A percentile compares a stretch with the other conserved stretches of the same genome.
Conservation (phyloP, 805 yeast species). For the Suhomyces faveliae region DNA sequence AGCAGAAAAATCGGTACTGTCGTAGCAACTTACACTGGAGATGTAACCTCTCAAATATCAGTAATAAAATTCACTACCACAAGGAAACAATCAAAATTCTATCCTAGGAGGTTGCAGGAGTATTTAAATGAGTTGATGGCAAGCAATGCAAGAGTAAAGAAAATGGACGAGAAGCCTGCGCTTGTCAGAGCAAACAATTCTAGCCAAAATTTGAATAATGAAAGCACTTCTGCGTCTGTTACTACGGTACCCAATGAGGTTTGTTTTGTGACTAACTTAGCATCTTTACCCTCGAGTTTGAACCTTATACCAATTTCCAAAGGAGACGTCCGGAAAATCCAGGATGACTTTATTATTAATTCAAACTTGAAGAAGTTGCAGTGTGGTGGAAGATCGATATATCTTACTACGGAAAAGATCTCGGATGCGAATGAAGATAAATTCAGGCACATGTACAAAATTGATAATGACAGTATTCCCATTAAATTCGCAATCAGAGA, state of each 20-base stretch:
- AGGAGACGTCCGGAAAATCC: constrained; percentile 52
- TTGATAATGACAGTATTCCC: constrained; percentile 50
- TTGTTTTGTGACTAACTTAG: constrained; percentile 78
- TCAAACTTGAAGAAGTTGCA: constrained; percentile 72
- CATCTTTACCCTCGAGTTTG: constrained; percentile 72
- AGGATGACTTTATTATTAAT: constrained; percentile 65
- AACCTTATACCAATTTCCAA: constrained; percentile 67
- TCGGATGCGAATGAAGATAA: constrained; percentile 79
- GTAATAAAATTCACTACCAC: constrained; percentile 57
- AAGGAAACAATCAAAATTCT: constrained; percentile 45
- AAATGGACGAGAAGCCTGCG: constrained; percentile 25
- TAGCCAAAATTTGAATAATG: neutral
- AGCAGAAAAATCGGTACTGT: constrained; percentile 64
- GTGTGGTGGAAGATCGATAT: constrained; percentile 84
- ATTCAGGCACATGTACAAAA: constrained; percentile 70
- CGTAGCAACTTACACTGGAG: constrained; percentile 85
- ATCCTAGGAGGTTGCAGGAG: constrained; percentile 53
- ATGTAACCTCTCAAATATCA: constrained; percentile 56
- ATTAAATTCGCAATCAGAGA: constrained; percentile 68
- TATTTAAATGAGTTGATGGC: constrained; percentile 65
- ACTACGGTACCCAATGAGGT: constrained; percentile 17
- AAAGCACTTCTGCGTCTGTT: neutral
- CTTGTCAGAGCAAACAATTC: neutral
- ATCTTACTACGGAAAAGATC: constrained; percentile 62
- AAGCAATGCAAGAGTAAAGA: constrained; percentile 69